Evolutionary conservation across 306 rosid genomes (phyloP).

Genomic region (Clitoria ternatea): DNA sequence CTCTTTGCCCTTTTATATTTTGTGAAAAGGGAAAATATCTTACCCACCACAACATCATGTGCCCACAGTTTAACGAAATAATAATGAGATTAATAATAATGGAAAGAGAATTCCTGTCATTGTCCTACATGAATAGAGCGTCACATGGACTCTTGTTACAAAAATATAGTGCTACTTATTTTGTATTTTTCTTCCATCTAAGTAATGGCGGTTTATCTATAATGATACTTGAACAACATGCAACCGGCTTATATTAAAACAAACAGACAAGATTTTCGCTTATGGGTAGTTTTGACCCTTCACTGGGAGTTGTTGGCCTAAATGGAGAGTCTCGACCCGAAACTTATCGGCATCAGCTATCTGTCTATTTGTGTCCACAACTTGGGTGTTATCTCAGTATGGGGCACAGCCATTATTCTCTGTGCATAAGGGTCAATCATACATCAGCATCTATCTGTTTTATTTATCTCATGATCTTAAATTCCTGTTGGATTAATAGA

Average conservation of each 20-base stretch:
- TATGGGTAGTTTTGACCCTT: conserved; percentile 29
- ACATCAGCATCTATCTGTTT: conserved; percentile 6
- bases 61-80: conserved; percentile 30
- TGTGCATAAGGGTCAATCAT: conserved; percentile 1
- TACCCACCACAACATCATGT: conserved; percentile 58
- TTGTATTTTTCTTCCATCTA: conserved; percentile 27
- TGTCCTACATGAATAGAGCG: conserved; percentile 42
- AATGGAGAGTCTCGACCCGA: not conserved
- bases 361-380: conserved; percentile 1
- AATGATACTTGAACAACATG: conserved; percentile 9
- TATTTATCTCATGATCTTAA: not conserved
- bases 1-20: conserved; percentile 24
- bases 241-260: conserved; percentile 1
- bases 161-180: conserved; percentile 24
- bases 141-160: conserved; percentile 50
- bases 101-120: conserved; percentile 40
- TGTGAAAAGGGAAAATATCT: conserved; percentile 34
- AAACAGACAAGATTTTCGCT: conserved; percentile 10
- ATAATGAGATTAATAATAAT: conserved; percentile 9
- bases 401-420: conserved; percentile 20
- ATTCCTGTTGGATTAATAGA: conserved; percentile 7
- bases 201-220: conserved; percentile 26
- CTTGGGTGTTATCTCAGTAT: conserved; percentile 13
- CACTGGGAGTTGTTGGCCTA: conserved; percentile 23
- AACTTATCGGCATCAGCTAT: not conserved